Percentiles rank a stretch among this genome's conserved stretches.
Evolutionary conservation across 164 flowering plant genomes (phyloP).

Genomic region (Vitis rupestris): DNA sequence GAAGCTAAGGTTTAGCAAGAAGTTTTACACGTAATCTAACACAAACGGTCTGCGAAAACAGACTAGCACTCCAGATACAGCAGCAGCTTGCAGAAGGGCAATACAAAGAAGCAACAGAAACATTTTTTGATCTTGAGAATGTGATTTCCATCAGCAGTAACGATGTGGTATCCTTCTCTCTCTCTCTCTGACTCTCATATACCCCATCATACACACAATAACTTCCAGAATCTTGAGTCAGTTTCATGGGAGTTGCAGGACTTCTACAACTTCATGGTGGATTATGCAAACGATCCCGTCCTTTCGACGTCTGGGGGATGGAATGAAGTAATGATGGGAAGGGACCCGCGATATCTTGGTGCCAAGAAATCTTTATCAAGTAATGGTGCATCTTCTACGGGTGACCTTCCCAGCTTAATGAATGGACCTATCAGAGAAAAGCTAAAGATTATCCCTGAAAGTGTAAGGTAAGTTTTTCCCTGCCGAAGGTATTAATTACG

Average conservation of each 20-base stretch:
- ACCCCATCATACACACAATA: neutral
- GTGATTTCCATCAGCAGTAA: conserved; percentile 12
- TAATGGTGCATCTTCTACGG: neutral
- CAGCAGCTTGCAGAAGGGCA: conserved; percentile 16
- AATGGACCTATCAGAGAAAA: conserved; percentile 23
- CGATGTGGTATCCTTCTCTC: conserved; percentile 16
- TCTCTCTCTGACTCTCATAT: neutral
- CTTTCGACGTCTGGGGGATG: neutral
- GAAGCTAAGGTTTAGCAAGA: neutral
- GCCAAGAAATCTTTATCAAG: neutral
- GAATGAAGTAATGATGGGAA: neutral
- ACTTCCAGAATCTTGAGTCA: neutral
- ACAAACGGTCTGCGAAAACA: conserved; percentile 1
- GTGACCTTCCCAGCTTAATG: conserved; percentile 12
- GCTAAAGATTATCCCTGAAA: conserved; percentile 19
- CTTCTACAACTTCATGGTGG: conserved; percentile 19
- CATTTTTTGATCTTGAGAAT: conserved; percentile 7
- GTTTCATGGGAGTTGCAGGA: conserved; percentile 11
- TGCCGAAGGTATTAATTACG: neutral
- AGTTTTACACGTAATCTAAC: neutral
- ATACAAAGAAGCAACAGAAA: conserved; percentile 7
- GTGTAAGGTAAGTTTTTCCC: conserved; percentile 11
- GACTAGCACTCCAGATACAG: conserved; percentile 17
- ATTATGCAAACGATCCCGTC: conserved; percentile 1
- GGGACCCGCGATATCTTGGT: conserved; percentile 6